These are phyloP conservation scores for Orbilia oligospora DNA, from an alignment of 2,329 filamentous ascomycete genomes.

Conservation along the genomic window DNA sequence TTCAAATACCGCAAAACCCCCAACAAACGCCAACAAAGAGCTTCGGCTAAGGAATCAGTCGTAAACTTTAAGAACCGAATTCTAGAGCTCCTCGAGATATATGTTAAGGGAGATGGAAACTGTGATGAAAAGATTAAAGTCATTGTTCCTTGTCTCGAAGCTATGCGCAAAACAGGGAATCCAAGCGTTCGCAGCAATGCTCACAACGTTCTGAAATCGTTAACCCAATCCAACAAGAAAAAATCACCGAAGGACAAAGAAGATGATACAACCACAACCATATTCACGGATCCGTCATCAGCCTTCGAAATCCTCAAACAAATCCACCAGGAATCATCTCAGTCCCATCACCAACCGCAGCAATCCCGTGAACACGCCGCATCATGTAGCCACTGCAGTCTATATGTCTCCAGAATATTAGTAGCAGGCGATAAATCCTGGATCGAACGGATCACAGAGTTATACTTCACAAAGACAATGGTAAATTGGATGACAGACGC, in stretches of 20 bases:
- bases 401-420: slow-evolving; percentile 48
- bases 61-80: slow-evolving; percentile 96
- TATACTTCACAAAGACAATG: slow-evolving; percentile 55
- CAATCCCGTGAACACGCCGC: slow-evolving; percentile 45
- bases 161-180: slow-evolving; percentile 45
- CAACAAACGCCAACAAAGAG: slow-evolving; percentile 83
- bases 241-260: slow-evolving; percentile 47
- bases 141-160: slow-evolving; percentile 46
- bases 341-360: slow-evolving; percentile 1
- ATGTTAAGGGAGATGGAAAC: slow-evolving; percentile 78
- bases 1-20: slow-evolving; percentile 81
- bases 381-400: slow-evolving; percentile 53
- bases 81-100: slow-evolving; percentile 87
- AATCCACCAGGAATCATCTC: slow-evolving; percentile 47
- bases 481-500: slow-evolving; percentile 45
- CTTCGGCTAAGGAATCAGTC: slow-evolving; percentile 88
- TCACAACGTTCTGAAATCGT: slow-evolving; percentile 41
- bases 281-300: slow-evolving; percentile 23
- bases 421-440: slow-evolving; percentile 36
- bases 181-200: slow-evolving; percentile 35
- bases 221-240: slow-evolving; percentile 51
- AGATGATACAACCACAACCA: slow-evolving; percentile 23
- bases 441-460: slow-evolving; percentile 31
- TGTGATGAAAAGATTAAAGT: slow-evolving; percentile 42
- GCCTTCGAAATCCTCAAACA: slow-evolving; percentile 42